Evolutionary conservation across 176 grass and related monocot genomes (phyloP).

Genomic region (Raddia distichophylla): DNA sequence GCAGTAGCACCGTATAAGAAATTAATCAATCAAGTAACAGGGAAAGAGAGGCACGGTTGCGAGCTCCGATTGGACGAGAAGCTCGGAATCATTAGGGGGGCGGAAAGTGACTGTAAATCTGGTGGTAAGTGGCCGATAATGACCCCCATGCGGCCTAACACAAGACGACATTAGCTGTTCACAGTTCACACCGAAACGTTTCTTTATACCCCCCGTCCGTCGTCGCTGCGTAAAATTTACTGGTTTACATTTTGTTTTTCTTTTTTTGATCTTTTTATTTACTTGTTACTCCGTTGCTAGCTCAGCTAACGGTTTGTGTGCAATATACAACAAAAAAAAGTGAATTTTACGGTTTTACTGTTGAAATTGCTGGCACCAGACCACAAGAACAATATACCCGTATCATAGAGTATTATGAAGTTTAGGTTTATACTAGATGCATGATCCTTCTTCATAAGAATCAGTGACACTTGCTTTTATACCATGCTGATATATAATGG

Average conservation of each 20-base stretch:
- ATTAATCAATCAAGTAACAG: slow-evolving; percentile 33
- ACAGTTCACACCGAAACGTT: slow-evolving; percentile 41
- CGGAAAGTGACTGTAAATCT: slow-evolving; percentile 61
- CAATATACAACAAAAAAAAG: too few species aligned
- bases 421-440: too few species aligned
- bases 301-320: too few species aligned
- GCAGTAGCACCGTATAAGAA: not conserved
- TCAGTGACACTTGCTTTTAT: too few species aligned
- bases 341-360: too few species aligned
- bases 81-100: slow-evolving; percentile 38
- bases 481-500: too few species aligned
- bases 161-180: slow-evolving; percentile 28
- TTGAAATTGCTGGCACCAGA: too few species aligned
- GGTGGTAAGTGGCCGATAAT: slow-evolving; percentile 59
- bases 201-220: not conserved
- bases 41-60: slow-evolving; percentile 16
- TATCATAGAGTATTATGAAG: too few species aligned
- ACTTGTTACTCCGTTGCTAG: too few species aligned
- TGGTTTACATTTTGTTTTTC: not conserved
- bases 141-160: slow-evolving; percentile 50
- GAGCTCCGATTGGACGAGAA: slow-evolving; percentile 47
- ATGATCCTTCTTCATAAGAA: too few species aligned
- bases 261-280: not conserved
- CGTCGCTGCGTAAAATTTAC: too few species aligned
- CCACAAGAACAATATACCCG: too few species aligned